These are phyloP conservation scores for Phytophthora citrophthora DNA, from an alignment of 352 stramenopile species.

Conservation along the genomic window DNA sequence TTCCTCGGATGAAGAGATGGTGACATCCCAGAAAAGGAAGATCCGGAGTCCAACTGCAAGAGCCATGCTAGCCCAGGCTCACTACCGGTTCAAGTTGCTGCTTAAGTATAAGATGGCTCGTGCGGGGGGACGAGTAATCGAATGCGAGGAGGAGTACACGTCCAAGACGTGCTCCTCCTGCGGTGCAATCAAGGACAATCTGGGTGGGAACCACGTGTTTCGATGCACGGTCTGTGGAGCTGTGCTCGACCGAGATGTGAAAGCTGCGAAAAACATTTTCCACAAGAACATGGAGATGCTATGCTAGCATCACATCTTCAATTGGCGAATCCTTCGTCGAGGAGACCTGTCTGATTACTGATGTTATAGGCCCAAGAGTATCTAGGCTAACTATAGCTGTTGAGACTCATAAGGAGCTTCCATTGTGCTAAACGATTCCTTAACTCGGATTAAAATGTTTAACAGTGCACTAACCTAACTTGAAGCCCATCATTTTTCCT, in stretches of 20 bases:
- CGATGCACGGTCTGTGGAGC: not conserved
- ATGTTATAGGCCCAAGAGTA: not conserved
- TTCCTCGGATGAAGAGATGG: not conserved
- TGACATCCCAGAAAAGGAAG: not conserved
- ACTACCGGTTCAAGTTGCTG: not conserved
- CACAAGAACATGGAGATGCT: constrained; percentile 7
- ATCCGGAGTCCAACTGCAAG: not conserved
- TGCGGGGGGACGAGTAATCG: constrained; percentile 6
- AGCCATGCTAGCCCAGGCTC: not conserved
- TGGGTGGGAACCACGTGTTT: constrained; percentile 5
- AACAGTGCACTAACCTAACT: not conserved
- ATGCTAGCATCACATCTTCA: not conserved
- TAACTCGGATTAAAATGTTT: too few species aligned
- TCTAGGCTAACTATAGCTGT: too few species aligned
- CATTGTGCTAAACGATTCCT: too few species aligned
- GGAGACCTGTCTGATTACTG: not conserved
- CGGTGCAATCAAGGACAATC: constrained; percentile 10
- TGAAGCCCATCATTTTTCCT: constrained; percentile 13
- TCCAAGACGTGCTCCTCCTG: constrained; percentile 19
- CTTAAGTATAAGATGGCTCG: constrained; percentile 24
- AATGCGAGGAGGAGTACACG: constrained; percentile 27
- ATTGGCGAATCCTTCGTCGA: not conserved
- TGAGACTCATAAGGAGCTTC: too few species aligned
- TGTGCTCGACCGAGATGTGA: constrained; percentile 9
- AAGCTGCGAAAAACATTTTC: constrained; percentile 11